phyloP scores from a whole-genome alignment of 2,329 filamentous ascomycete genomes.

The Sporothrix variecibatus region DNA sequence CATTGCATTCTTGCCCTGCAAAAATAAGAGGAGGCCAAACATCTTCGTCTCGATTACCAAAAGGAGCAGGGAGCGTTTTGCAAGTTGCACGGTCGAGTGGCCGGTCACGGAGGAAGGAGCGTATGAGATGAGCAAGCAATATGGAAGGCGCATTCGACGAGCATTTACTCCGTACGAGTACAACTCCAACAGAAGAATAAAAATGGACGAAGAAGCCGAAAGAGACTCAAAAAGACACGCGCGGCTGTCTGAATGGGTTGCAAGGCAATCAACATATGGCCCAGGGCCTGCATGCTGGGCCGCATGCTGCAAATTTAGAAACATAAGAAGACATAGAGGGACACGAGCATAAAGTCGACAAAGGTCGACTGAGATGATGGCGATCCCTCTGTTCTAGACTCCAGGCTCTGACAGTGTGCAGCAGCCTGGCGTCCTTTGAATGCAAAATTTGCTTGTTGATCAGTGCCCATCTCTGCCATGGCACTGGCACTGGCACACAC shows the following conservation, averaged over 20 bases:
- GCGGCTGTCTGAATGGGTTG: conserved; percentile 2
- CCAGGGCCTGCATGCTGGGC: neutral
- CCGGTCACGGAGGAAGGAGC: conserved; percentile 19
- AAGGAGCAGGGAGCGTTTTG: conserved; percentile 7
- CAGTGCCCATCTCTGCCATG: neutral
- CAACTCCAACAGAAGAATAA: too few species aligned
- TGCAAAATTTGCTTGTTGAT: conserved; percentile 4
- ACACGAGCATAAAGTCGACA: neutral
- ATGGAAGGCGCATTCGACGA: conserved; percentile 15
- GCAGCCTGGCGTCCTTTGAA: neutral
- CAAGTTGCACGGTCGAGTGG: neutral
- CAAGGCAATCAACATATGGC: neutral
- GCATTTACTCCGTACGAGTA: conserved; percentile 9
- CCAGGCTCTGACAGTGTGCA: neutral
- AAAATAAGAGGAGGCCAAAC: neutral
- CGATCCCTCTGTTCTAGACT: neutral
- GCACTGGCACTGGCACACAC: too few species aligned
- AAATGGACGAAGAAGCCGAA: too few species aligned
- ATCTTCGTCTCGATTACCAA: neutral
- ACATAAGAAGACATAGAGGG: neutral
- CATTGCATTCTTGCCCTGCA: neutral
- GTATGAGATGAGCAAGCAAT: neutral
- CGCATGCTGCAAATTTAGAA: conserved; percentile 15
- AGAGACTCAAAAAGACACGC: neutral
- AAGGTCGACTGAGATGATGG: neutral